A percentile compares a stretch with the other conserved stretches of the same genome.
phyloP scores from a whole-genome alignment of 495 filamentous ascomycete species.

The Niebla homalea region DNA sequence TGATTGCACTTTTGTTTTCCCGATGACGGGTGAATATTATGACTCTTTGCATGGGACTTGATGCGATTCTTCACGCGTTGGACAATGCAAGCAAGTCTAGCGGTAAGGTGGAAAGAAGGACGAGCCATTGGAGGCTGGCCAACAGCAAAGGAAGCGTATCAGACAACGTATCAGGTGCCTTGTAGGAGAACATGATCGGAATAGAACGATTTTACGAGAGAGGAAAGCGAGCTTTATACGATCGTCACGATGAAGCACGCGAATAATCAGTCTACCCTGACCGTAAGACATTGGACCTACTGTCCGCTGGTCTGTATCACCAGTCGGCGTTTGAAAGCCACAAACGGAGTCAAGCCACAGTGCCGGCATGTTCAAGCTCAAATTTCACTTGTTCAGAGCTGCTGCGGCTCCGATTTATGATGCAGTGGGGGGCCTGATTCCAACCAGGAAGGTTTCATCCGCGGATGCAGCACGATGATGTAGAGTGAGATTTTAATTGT shows the following conservation, averaged over 20 bases:
- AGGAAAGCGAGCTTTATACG: too few species aligned
- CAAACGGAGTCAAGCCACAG: slow-evolving; percentile 1
- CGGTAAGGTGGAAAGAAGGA: slow-evolving; percentile 11
- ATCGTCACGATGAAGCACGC: too few species aligned
- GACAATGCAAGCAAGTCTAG: slow-evolving; percentile 14
- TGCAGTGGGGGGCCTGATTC: slow-evolving; percentile 1
- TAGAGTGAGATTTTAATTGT: too few species aligned
- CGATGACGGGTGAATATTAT: background rate
- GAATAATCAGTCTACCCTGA: too few species aligned
- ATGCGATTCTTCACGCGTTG: slow-evolving; percentile 13
- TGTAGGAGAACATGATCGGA: too few species aligned
- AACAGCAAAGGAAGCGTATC: background rate
- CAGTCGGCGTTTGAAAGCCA: background rate
- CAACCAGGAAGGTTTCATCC: too few species aligned
- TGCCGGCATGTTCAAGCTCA: background rate
- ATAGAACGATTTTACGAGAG: too few species aligned
- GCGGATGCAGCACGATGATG: too few species aligned
- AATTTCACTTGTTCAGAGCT: background rate
- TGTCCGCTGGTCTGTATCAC: too few species aligned
- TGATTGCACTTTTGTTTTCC: background rate
- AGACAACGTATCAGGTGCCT: too few species aligned
- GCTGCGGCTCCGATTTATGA: background rate
- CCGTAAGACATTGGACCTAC: too few species aligned
- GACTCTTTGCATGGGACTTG: slow-evolving; percentile 5
- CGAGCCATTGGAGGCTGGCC: slow-evolving; percentile 7